Evolutionary conservation across 108 stramenopile genomes (phyloP).

Genomic region (Schizochytrium sp.): DNA sequence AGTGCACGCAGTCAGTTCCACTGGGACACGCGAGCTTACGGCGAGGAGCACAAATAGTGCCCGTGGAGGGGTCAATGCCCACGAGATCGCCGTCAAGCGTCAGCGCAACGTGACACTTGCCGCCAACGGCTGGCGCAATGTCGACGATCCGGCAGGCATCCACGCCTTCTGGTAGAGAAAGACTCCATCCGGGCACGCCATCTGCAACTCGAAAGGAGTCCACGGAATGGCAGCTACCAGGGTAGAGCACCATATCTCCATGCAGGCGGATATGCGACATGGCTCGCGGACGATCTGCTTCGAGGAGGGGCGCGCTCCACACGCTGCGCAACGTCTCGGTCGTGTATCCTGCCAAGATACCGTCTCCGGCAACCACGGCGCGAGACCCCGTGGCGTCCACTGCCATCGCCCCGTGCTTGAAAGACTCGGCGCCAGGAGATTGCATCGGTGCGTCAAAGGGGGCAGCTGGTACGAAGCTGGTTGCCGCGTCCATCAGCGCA

Average conservation of each 20-base stretch:
- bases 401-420: not conserved
- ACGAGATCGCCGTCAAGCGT: not conserved
- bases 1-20: not conserved
- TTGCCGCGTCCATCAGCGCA: not conserved
- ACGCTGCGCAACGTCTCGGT: not conserved
- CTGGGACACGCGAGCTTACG: not conserved
- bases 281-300: not conserved
- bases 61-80: not conserved
- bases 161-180: not conserved
- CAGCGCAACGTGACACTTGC: not conserved
- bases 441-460: not conserved
- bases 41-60: not conserved
- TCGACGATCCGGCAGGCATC: not conserved
- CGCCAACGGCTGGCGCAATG: not conserved
- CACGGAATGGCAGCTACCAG: not conserved
- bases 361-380: not conserved
- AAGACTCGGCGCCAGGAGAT: not conserved
- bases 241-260: not conserved
- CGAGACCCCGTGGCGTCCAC: not conserved
- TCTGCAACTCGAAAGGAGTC: not conserved
- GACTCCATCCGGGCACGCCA: not conserved
- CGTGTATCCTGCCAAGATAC: not conserved
- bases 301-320: not conserved
- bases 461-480: not conserved
- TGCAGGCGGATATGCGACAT: not conserved